Percentiles rank a stretch among this genome's conserved stretches.
These are phyloP conservation scores for Nicotiana undulata DNA, from an alignment of 257 asterid species.

Conservation along the genomic window DNA sequence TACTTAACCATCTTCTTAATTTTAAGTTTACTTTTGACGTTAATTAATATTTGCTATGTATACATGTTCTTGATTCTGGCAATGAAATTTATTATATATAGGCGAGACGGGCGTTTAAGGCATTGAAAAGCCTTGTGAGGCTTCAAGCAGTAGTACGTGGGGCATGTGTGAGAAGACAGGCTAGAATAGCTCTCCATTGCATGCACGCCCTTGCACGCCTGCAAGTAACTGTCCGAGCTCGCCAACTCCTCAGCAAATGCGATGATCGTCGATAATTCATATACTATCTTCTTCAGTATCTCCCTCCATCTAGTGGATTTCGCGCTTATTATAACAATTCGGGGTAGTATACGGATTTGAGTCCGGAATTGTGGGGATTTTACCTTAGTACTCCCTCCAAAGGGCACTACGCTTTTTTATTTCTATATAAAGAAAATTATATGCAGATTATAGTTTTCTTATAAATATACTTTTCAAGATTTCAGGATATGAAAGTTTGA, in stretches of 20 bases:
- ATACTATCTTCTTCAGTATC: no score
- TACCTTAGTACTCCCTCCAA: no score
- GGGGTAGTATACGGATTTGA: no score
- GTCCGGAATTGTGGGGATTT: no score
- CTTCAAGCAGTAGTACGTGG: slow-evolving; percentile 77
- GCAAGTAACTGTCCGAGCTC: slow-evolving; percentile 62
- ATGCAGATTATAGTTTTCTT: no score
- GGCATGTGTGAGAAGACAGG: slow-evolving; percentile 59
- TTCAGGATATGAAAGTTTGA: no score
- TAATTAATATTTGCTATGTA: not conserved
- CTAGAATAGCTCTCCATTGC: slow-evolving; percentile 63
- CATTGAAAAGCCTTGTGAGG: slow-evolving; percentile 63
- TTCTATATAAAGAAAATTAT: no score
- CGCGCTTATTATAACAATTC: no score
- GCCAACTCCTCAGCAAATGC: slow-evolving; percentile 36
- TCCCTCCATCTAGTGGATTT: no score
- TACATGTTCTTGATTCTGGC: not conserved
- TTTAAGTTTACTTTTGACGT: no score
- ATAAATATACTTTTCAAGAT: no score
- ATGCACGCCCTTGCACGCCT: slow-evolving; percentile 72
- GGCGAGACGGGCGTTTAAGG: slow-evolving; percentile 65
- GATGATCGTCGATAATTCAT: not conserved
- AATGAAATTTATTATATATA: not conserved
- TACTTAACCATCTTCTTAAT: not conserved
- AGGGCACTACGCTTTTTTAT: no score